Evolutionary conservation across 1,284 basidiomycete genomes (phyloP), one percentile per base, ranked within the genome.

Genomic region (Cutaneotrichosporon sp.): DNA sequence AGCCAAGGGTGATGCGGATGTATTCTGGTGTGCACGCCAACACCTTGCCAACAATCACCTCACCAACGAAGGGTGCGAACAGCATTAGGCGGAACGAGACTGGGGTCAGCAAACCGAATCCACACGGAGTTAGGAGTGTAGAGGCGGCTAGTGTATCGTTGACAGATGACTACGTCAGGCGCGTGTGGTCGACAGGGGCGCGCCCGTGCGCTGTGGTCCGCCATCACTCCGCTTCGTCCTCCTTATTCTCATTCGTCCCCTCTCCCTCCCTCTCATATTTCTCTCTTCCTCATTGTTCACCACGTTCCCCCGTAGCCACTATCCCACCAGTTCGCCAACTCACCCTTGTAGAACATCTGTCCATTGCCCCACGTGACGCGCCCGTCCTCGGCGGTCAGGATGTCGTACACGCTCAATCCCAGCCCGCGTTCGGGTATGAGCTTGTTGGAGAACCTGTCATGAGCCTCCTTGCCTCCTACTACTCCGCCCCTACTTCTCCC

Each of bases 291-390:
- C 16, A 46, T 18, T 18, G 14, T 46, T 26, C 26, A 26, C 26
- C 26, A 26, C 26, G 26, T 26, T 26, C 26, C 3, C 26, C 26
- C 26, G 26, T 14, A 11, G 9, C 47, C 47, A 21, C 22, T 14
- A 2, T 31, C n/a, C 40, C 26, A 47, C 53, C 2, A 1, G 34
- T 36, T 36, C 26, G 7, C 36, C 22, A 2, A 76, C 86, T 71
- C 62, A 92, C 93, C 87, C 84, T 91, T 92, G 78, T 98, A 94
- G 88, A 92, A 98, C 73, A 96, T 83, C 76, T 89, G 89, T 0
- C 96, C 96, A 78, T 99, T 96, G 0, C 95, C 95, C 77, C 96
- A 97, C 32, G 93, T 85, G 11, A 98, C 89, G 68, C 90, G 93
- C 2, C 96, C 96, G 74, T 97, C 93, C 11, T 92, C 89, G 2